Evolutionary conservation across 352 stramenopile genomes (phyloP), one percentile per base, ranked within the genome.

Genomic region (Phytophthora ohioensis): DNA sequence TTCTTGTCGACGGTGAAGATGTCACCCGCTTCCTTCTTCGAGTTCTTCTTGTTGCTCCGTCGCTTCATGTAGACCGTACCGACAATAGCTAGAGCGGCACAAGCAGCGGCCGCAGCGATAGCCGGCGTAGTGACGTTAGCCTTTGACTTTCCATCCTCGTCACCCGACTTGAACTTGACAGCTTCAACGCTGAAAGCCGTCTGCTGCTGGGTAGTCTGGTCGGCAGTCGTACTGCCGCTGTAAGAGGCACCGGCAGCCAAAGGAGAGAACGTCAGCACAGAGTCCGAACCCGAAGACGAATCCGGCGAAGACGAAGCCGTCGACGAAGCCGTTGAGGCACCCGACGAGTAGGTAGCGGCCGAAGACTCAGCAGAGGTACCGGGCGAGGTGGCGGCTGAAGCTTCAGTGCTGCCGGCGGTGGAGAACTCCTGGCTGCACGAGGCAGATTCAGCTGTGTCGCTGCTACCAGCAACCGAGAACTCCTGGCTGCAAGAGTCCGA

Each of bases 1-100:
- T 85, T 82, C 79, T 91, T 84, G 79, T 93, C 85, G 54, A 93
- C 71, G 36, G 85, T 93, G 66, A 93, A 93, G 76, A 93, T 93
- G 46, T 75, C 80, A 35, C 77, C 31, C 38, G 63, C 56, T 0
- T 13, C 76, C 57, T 91, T 64, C 52, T 82, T 76, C 35, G 75
- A 73, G 51, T 64, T 78, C 71, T 79, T 80, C 77, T 90, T 93
- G 52, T 21, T 68, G 67, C 49, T 78, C 56, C 85, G 83, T 69
- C 83, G 80, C 73, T 88, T 90, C 70, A 88, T 87, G 80, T 91
- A 91, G 5, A 88, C 63, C 4, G 79, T 61, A 7, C 80, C 85
- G 12, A 82, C 62, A 11, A 85, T 55, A 11, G 69, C 85, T 6
- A 93, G 73, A n/a, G 80, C 80, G 8, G 79, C 73, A 55, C 84